Conservation (phyloP, 306 rosid species). For the Medicago truncatula region DNA sequence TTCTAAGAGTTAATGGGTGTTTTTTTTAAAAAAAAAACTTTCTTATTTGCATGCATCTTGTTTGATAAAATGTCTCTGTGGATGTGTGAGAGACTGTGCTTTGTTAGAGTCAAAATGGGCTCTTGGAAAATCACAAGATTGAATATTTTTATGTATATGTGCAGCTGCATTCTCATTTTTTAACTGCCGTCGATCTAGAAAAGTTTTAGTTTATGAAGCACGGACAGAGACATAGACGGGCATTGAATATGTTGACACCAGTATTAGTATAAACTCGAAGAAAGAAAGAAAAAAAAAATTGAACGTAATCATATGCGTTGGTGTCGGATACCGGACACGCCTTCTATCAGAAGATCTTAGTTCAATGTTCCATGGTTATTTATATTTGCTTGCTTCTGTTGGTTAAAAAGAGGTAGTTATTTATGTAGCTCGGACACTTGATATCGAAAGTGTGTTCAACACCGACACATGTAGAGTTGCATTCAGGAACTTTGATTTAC, state of each 20-base stretch:
- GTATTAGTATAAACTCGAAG: no score
- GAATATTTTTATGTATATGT: neutral
- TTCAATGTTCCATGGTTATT: no score
- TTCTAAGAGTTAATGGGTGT: neutral
- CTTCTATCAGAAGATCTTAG: no score
- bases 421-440: no score
- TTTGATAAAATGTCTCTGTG: constrained; percentile 53
- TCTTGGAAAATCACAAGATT: neutral
- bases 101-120: constrained; percentile 18
- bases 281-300: no score
- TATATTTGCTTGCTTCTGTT: no score
- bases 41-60: constrained; percentile 46
- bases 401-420: no score
- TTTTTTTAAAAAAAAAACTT: constrained; percentile 24
- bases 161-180: no score
- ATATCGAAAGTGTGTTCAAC: neutral
- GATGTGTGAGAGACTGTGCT: constrained; percentile 3
- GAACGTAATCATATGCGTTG: no score
- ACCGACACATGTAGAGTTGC: neutral
- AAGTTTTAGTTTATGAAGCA: neutral
- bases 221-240: no score
- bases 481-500: neutral
- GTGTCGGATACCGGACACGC: no score
- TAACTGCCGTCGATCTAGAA: neutral
- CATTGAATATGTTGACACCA: no score